Base-by-base conservation (phyloP, 2,329 filamentous ascomycete species). In the Aureobasidium mangrovei region DNA sequence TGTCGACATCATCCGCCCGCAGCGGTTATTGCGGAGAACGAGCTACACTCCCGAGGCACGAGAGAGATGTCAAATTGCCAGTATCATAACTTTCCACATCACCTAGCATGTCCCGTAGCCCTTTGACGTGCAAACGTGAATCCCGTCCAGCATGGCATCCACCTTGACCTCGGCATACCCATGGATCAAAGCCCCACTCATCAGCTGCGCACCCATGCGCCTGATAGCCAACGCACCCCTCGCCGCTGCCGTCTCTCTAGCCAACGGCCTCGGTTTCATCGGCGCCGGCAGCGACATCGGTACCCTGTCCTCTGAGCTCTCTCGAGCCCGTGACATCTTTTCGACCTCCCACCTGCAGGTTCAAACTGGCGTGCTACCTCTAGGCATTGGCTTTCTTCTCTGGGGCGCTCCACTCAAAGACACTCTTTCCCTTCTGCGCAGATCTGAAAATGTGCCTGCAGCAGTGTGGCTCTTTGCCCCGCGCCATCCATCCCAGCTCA, bases 381-480 rank as follows among this genome's bases (percentile, higher is more conserved):
- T 86, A 39, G 81, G 77, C 56, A 71, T 85, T 2, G 84, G 83
- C 52, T 81, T 87, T 63, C 74, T 86, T 49, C 77, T 79, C 26
- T 80, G 71, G 65, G 56, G 64, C 26, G 56, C 60, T 7, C 57
- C 60, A 8, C 63, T 79, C 54, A 67, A 76, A 49, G 65, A 69
- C 26, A 70, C 72, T 1, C 64, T 81, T 2, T 75, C 77, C 1
- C 59, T 84, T 9, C 69, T 87, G 18, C 63, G 63, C 27, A 68
- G 72, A 57, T 48, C 55, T 8, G 55, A 26, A n/a, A 76, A 82
- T 64, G 68, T 67, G 0, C 82, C 83, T 1, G 77, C 76, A 1
- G 82, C 81, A 0, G 73, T 83, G 7, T 87, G 84, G 84, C 73
- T 88, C 35, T 86, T 86, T 62, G 83, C 83, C 2, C 80, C 82